Evolutionary conservation across 345 rosid genomes (phyloP).

Genomic region (Trapa bicornis): DNA sequence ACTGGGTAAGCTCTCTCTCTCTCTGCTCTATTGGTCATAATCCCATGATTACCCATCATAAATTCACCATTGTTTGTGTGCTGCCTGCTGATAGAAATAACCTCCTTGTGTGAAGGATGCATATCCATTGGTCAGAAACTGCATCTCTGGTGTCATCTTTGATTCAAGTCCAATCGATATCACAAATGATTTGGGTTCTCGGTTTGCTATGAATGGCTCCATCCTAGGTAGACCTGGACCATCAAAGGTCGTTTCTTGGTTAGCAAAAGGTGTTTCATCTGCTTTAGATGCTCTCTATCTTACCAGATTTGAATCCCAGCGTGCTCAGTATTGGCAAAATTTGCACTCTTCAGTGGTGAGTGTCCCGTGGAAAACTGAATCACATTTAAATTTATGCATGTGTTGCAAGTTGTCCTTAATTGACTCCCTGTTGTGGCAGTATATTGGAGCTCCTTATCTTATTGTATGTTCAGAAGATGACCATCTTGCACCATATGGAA

Average conservation of each 20-base stretch:
- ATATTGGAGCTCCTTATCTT: constrained; percentile 71
- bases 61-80: not conserved
- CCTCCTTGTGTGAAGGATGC: constrained; percentile 37
- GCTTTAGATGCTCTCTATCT: constrained; percentile 73
- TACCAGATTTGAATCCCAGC: constrained; percentile 76
- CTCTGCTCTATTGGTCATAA: not conserved
- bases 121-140: constrained; percentile 52
- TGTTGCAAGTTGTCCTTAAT: constrained; percentile 1
- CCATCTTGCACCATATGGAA: constrained; percentile 46
- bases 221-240: constrained; percentile 66
- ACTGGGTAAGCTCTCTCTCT: constrained; percentile 24
- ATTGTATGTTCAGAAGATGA: constrained; percentile 77
- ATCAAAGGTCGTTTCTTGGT: constrained; percentile 59
- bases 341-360: constrained; percentile 75
- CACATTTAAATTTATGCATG: not conserved
- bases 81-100: not conserved
- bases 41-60: not conserved
- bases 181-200: constrained; percentile 63
- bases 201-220: constrained; percentile 50
- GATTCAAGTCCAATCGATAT: constrained; percentile 88
- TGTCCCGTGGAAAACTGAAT: constrained; percentile 5
- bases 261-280: constrained; percentile 65
- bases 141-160: constrained; percentile 74
- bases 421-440: constrained; percentile 25
- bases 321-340: constrained; percentile 77